A percentile compares a stretch with the other conserved stretches of the same genome.
phyloP scores from a whole-genome alignment of 306 rosid species.

The Medicago truncatula region DNA sequence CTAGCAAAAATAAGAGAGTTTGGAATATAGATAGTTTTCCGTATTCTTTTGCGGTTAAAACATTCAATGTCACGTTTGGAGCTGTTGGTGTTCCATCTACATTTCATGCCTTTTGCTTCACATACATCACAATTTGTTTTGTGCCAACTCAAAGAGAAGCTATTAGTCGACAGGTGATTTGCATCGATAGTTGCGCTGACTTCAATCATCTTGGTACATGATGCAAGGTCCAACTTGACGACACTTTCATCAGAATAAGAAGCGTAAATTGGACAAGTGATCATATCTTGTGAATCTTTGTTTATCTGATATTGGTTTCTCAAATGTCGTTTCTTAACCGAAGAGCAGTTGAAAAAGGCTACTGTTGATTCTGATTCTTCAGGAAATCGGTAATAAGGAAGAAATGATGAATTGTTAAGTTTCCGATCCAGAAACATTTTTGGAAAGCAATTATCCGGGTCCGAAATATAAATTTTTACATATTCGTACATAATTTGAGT shows the following conservation, averaged over 20 bases:
- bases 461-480: no score
- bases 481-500: no score
- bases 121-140: neutral
- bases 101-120: neutral
- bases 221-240: neutral
- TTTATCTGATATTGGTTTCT: neutral
- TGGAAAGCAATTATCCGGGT: no score
- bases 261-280: conserved; percentile 24
- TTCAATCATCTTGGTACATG: conserved; percentile 24
- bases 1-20: neutral
- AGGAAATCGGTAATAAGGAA: no score
- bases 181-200: neutral
- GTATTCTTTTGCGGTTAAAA: neutral
- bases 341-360: no score
- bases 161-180: no score
- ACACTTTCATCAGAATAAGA: neutral
- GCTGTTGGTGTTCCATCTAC: conserved; percentile 13
- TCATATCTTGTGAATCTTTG: neutral
- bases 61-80: neutral
- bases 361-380: no score
- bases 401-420: no score
- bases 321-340: no score
- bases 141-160: neutral
- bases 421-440: no score
- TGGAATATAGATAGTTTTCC: neutral